Evolutionary conservation across 306 rosid species (phyloP), one percentile per base, ranked within the genome.

Genomic region (Cicer bijugum): DNA sequence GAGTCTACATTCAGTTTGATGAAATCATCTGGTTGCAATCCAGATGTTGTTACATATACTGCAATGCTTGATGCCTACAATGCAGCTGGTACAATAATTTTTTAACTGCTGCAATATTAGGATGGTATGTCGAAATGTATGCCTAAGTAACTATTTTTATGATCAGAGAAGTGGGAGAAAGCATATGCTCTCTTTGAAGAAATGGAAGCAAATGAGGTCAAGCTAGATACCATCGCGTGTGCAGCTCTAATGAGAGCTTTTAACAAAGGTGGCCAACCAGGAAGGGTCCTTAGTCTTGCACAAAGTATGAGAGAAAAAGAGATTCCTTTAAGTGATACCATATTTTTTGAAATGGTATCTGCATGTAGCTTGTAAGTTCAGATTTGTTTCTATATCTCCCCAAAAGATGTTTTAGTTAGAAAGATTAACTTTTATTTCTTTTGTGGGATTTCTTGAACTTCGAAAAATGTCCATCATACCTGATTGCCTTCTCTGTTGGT

Each of bases 351-450:
- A 83, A 78, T 93, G 86, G 81, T 91, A 86, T 91, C 92, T 33
- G 96, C 98, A 42, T 93, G 98, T 84, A 89, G 98, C 88, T 67
- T 88, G 98, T 93, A 80, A 89, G 96, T 76, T 75, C 39, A 56
- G 48, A 51, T 56, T 75, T 78, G 10, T 62, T 43, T 38, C 12
- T 17, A 8, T 50, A 9, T 70, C 47, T 82, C 45, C 51, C 12
- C 12, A 33, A 9, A 62, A 74, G 67, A 7, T 55, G 39, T 16
- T 65, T 43, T 69, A 55, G 38, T 60, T 53, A 56, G 35, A 14
- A 58, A 17, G 35, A 3, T 19, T 53, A 64, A 37, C 67, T 16
- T 77, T 28, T 35, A 55, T 47, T 68, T 74, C 52, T 60, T 57
- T 64, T 10, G 1, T 63, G 14, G 20, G 55, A 42, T 48, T 59